Evolutionary conservation across 1,284 basidiomycete species (phyloP), one percentile per base, ranked within the genome.

Genomic region (Ceratobasidium theobromae): DNA sequence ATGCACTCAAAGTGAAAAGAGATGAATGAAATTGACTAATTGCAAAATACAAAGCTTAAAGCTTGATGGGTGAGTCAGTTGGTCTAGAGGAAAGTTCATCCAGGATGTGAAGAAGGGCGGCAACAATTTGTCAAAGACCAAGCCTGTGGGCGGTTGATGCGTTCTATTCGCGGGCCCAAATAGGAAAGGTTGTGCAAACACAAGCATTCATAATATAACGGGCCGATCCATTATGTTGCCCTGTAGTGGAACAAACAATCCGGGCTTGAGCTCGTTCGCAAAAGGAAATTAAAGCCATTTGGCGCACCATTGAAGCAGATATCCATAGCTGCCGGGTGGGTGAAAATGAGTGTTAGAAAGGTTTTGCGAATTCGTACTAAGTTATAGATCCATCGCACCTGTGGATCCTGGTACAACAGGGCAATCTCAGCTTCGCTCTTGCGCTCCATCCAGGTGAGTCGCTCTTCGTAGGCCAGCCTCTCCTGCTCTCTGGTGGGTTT

Each of bases 191-290:
- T 5, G 40, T 4, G 21, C 21, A 5, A n/a, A n/a, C 21, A 5
- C 21, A n/a, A 27, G 28, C 45, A 23, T 18, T 64, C 35, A 64
- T 30, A 65, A 30, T 9, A 32, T 41, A 16, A 65, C 62, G 25
- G 62, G 62, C 40, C 62, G 25, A n/a, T 65, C 62, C 62, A 65
- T 65, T 12, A 65, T 53, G 5, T 65, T 41, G 2, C 62, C 62
- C 62, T 65, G 35, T 16, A 21, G 18, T 8, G 9, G 28, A 14
- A 28, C 6, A 18, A 16, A 33, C 21, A 40, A 38, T 16, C 45
- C 11, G 27, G 18, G 5, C 8, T 23, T 48, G 3, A 45, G 38
- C 38, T 45, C 43, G 28, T 38, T 33, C 45, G 23, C 9, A 46
- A 18, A 16, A 1, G 6, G 52, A 23, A 53, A 33, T 12, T n/a